phyloP scores from a whole-genome alignment of 2,329 filamentous ascomycete species.

The Neonectria neomacrospora region DNA sequence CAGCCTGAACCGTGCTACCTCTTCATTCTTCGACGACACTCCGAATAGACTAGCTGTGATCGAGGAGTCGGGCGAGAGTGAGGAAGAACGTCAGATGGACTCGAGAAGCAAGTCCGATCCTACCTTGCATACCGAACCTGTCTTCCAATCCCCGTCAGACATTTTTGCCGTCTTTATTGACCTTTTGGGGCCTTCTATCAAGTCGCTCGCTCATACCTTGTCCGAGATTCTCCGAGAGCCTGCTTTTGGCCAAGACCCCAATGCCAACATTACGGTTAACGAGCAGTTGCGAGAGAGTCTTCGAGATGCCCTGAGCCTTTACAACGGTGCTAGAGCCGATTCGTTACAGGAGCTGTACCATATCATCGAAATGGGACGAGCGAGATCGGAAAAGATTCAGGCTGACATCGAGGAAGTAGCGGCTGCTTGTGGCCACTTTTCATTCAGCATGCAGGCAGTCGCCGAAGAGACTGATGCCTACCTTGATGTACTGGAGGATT shows the following conservation, averaged over 20 bases:
- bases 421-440: slow-evolving; percentile 97
- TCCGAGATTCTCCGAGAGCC: slow-evolving; percentile 89
- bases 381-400: slow-evolving; percentile 78
- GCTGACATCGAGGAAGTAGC: slow-evolving; percentile 97
- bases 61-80: slow-evolving; percentile 71
- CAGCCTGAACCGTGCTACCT: slow-evolving; percentile 42
- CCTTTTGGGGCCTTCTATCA: slow-evolving; percentile 92
- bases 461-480: slow-evolving; percentile 89
- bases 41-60: slow-evolving; percentile 68
- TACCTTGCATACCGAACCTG: slow-evolving; percentile 45
- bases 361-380: slow-evolving; percentile 76
- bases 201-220: slow-evolving; percentile 91
- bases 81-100: slow-evolving; percentile 54
- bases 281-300: slow-evolving; percentile 84
- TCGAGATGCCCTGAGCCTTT: slow-evolving; percentile 81
- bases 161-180: slow-evolving; percentile 93
- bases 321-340: slow-evolving; percentile 77
- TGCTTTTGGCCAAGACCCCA: slow-evolving; percentile 77
- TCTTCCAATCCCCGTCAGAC: slow-evolving; percentile 74
- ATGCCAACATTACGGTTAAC: slow-evolving; percentile 78
- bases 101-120: slow-evolving; percentile 46
- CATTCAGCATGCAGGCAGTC: slow-evolving; percentile 89
- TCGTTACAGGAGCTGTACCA: slow-evolving; percentile 85
- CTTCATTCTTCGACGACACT: slow-evolving; percentile 52
- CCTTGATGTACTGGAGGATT: slow-evolving; percentile 83